Base-by-base conservation (phyloP, 192 early-diverging fungal species). In the Piromyces finnis region DNA sequence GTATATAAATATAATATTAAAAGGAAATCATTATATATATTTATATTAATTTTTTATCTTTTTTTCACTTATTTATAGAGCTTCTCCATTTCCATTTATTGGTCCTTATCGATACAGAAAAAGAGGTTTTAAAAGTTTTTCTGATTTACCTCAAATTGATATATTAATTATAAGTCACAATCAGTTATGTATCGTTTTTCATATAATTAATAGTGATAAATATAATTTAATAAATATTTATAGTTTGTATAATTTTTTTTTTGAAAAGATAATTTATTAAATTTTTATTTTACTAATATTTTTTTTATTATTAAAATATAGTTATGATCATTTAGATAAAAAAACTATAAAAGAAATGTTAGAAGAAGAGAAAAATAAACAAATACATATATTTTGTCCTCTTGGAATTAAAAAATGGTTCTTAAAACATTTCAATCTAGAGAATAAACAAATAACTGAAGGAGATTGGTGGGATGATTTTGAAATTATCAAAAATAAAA, bases 101-200 rank as follows among this genome's bases (percentile, higher is more conserved):
- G 94, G 93, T 0, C 93, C 92, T 17, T 91, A 91, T 81, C 89
- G 94, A 26, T 86, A 84, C 81, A 92, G 89, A 68, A 26, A 7
- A 22, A 68, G 51, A 68, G 51, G 51, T n/a, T 68, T 68, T n/a
- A 68, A 68, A n/a, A 68, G 9, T 4, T 68, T 68, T 68, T 68
- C 51, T 11, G 17, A 68, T 5, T 27, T 68, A 26, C 51, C 51
- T 7, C 22, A 68, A 68, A 68, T 68, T 68, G 51, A 68, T 68
- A 2, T 68, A 68, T 68, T 68, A 68, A 9, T 68, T 9, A 68
- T 68, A 11, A 68, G 51, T 68, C 51, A 68, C n/a, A 68, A 68
- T 68, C 51, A 68, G 51, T 68, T n/a, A n/a, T 22, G 3, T 22
- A n/a, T n/a, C 9, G 26, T 22, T 5, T 27, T 17, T 37, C 13